A percentile compares a stretch with the other conserved stretches of the same genome.
These are phyloP conservation scores for Glaciozyma antarctica DNA, from an alignment of 768 basidiomycete species.

Conservation along the genomic window DNA sequence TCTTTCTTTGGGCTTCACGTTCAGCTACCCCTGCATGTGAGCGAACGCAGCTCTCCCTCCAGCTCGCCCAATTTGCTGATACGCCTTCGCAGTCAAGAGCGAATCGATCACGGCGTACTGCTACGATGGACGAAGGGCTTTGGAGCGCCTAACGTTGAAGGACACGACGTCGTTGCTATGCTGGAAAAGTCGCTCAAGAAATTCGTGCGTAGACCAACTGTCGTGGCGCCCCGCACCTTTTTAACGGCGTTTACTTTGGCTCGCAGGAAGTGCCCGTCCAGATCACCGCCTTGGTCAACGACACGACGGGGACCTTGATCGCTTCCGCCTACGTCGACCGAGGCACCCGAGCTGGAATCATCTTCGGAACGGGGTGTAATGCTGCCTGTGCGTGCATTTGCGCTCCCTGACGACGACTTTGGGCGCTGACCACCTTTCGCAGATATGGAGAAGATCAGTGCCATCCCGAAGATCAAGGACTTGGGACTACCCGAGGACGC, in stretches of 20 bases:
- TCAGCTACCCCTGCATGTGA: constrained; percentile 88
- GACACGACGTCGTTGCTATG: constrained; percentile 85
- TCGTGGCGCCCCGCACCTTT: background rate
- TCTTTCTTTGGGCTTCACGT: constrained; percentile 91
- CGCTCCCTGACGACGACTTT: background rate
- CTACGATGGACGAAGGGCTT: constrained; percentile 99
- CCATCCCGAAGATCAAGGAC: constrained; percentile 69
- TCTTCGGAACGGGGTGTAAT: constrained; percentile 97
- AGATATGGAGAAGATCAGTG: constrained; percentile 69
- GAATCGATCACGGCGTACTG: constrained; percentile 85
- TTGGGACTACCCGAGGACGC: constrained; percentile 44
- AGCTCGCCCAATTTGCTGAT: background rate
- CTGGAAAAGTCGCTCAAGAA: constrained; percentile 71
- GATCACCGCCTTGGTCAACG: constrained; percentile 84
- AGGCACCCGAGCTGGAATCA: constrained; percentile 80
- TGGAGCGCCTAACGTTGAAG: constrained; percentile 81
- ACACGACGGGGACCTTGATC: constrained; percentile 95
- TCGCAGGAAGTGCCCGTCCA: constrained; percentile 68
- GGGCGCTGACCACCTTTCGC: background rate
- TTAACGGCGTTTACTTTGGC: background rate
- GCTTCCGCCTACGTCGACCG: constrained; percentile 94
- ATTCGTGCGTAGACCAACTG: constrained; percentile 47
- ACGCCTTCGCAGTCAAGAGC: constrained; percentile 57
- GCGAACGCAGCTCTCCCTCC: background rate
- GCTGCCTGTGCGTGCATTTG: constrained; percentile 54